phyloP scores from a whole-genome alignment of 176 grass and related monocot genomes.

The Hyparrhenia diplandra region DNA sequence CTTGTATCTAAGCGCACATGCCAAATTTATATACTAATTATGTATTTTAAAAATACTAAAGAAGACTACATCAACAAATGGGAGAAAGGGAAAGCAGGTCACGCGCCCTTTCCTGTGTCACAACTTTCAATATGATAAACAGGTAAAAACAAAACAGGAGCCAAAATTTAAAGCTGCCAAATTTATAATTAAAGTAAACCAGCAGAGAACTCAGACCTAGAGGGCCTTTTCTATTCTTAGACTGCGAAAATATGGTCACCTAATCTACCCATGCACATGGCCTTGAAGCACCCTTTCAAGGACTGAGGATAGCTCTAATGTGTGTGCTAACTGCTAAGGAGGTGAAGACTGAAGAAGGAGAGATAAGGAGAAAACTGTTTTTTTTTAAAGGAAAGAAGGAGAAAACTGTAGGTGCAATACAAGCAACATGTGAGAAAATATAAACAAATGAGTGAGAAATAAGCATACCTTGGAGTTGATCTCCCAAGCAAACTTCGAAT shows the following conservation, averaged over 20 bases:
- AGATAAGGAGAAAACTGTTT: too few species aligned
- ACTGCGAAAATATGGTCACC: constrained; percentile 13
- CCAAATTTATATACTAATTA: too few species aligned
- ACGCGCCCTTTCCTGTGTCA: constrained; percentile 14
- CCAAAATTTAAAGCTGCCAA: constrained; percentile 43
- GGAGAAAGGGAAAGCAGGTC: constrained; percentile 19
- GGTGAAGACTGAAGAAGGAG: neutral
- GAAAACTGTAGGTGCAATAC: too few species aligned
- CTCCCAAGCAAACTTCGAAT: too few species aligned
- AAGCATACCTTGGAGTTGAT: too few species aligned
- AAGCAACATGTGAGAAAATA: too few species aligned
- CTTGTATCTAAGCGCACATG: too few species aligned
- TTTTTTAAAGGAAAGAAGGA: too few species aligned
- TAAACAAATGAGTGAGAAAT: too few species aligned
- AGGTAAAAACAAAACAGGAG: constrained; percentile 35
- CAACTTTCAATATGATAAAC: constrained; percentile 41
- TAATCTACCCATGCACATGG: constrained; percentile 38
- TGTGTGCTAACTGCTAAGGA: neutral
- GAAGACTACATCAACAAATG: too few species aligned
- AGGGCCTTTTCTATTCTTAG: constrained; percentile 19
- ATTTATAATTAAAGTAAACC: constrained; percentile 45
- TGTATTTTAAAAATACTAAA: too few species aligned
- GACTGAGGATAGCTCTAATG: neutral
- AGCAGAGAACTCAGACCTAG: constrained; percentile 33
- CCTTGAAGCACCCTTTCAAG: constrained; percentile 18